Evolutionary conservation across 306 rosid genomes (phyloP).

Genomic region (Delonix regia): DNA sequence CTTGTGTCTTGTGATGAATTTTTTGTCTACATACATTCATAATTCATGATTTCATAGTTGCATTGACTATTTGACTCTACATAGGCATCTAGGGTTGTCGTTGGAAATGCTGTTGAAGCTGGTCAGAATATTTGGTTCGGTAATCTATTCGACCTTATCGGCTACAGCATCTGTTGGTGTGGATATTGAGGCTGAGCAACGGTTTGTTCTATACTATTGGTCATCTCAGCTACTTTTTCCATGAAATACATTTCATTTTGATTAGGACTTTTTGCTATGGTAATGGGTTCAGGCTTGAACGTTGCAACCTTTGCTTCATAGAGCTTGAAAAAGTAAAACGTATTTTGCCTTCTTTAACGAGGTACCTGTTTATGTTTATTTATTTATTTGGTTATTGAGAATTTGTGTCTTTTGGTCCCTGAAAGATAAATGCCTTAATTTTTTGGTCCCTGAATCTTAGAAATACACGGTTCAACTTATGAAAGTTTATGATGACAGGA

Average conservation of each 20-base stretch:
- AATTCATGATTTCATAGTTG: slow-evolving; percentile 4
- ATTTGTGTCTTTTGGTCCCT: background rate
- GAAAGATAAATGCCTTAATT: background rate
- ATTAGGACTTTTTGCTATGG: slow-evolving; percentile 15
- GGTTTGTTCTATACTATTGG: slow-evolving; percentile 48
- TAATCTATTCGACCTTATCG: slow-evolving; percentile 81
- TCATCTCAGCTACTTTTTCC: slow-evolving; percentile 14
- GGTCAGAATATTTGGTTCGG: slow-evolving; percentile 82
- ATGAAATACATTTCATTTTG: slow-evolving; percentile 1
- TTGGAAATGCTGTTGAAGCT: slow-evolving; percentile 91
- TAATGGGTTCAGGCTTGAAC: slow-evolving; percentile 74
- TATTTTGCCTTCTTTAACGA: slow-evolving; percentile 64
- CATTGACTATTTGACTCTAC: slow-evolving; percentile 37
- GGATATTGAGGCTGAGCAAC: slow-evolving; percentile 94
- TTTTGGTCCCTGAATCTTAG: background rate
- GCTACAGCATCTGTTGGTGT: slow-evolving; percentile 87
- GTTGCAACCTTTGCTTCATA: slow-evolving; percentile 86
- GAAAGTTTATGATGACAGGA: no score
- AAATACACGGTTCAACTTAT: background rate
- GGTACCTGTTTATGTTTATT: slow-evolving; percentile 49
- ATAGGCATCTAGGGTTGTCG: slow-evolving; percentile 75
- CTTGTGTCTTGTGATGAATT: background rate
- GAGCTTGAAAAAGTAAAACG: slow-evolving; percentile 91
- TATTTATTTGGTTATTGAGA: background rate
- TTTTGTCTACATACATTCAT: background rate